Conservation (phyloP, 306 rosid species). For the Styphnolobium japonicum region DNA sequence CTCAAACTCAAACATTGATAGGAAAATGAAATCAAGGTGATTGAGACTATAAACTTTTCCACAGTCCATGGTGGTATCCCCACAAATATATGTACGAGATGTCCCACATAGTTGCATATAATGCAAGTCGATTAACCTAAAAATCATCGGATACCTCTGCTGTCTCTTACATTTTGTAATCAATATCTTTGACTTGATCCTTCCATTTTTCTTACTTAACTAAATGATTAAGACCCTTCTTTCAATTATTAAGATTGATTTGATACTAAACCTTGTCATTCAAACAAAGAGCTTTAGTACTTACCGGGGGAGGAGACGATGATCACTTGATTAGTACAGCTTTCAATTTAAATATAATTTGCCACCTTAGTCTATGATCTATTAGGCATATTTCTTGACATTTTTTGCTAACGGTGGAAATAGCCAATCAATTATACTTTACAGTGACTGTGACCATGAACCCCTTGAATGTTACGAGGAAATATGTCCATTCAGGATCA, state of each 20-base stretch:
- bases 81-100: not conserved
- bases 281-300: not conserved
- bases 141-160: conserved; percentile 42
- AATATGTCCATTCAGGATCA: not conserved
- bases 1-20: not conserved
- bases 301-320: too few species aligned
- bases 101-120: conserved; percentile 25
- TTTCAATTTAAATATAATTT: not conserved
- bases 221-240: conserved; percentile 20
- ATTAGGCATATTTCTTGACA: not conserved
- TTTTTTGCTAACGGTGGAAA: not conserved
- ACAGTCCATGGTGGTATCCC: not conserved
- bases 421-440: not conserved
- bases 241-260: not conserved
- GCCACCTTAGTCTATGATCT: not conserved
- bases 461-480: not conserved
- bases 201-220: conserved; percentile 25
- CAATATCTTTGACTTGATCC: conserved; percentile 38
- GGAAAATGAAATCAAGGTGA: not conserved
- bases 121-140: conserved; percentile 11
- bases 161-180: conserved; percentile 27
- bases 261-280: not conserved
- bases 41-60: conserved; percentile 6
- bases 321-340: not conserved
- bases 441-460: not conserved